Evolutionary conservation across 129 eudicot species (phyloP), one percentile per base, ranked within the genome.

Genomic region (Flaveria robusta): DNA sequence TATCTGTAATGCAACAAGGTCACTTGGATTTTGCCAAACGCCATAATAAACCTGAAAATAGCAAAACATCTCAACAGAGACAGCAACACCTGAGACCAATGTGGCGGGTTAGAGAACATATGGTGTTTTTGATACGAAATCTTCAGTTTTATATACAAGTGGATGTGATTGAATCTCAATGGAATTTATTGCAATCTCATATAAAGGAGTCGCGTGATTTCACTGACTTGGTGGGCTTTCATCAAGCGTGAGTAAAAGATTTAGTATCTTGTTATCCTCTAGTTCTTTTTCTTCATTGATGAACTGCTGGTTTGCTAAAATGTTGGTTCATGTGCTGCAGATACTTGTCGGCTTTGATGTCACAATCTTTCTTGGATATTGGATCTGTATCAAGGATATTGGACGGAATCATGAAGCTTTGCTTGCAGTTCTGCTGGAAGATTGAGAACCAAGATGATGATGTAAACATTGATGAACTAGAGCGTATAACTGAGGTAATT

Each of bases 81-180:
- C 74, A 96, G 41, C 93, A 94, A 63, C 88, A 85, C 54, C 83
- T 82, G 72, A 89, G 89, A 83, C 96, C 97, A 50, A 86, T 94
- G 96, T 89, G 96, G 92, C 85, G 88, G 79, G 90, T 91, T 74
- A 91, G 99, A 86, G 99, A 94, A 76, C 99, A 91, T 43, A 94
- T 91, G 99, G 96, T 90, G 69, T 94, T 91, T 85, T 83, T 91
- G 84, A 94, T 94, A 67, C 81, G 97, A 62, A 94, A 91, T 81
- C 96, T 94, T 65, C 96, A 94, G 59, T 94, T 94, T 39, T 94
- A 94, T 72, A 89, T 91, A 39, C 97, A 94, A 89, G 93, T 94
- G 66, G 98, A 94, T 58, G 98, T 94, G 76, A 91, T 91, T 78
- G 97, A 94, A 83, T 91, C 98, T 24, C 98, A 94, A 67, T 94